These are phyloP conservation scores for Pestalotiopsis fici DNA, from an alignment of 2,329 filamentous ascomycete genomes.

Conservation along the genomic window DNA sequence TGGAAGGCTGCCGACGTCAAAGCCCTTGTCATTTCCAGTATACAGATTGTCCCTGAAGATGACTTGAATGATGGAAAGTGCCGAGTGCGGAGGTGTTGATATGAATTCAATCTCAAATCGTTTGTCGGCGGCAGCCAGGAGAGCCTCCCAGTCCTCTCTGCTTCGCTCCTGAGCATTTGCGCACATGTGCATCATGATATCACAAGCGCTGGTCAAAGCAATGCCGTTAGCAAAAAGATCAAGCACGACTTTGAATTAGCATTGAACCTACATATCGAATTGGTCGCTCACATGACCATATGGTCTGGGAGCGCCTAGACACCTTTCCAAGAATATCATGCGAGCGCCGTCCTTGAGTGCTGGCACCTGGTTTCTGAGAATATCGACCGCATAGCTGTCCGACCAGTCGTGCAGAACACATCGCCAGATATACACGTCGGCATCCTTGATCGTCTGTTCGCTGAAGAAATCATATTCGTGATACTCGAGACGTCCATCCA, in stretches of 20 bases:
- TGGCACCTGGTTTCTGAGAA: conserved; percentile 15
- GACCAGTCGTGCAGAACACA: conserved; percentile 19
- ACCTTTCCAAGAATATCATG: conserved; percentile 18
- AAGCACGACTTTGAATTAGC: no score
- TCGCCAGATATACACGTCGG: conserved; percentile 18
- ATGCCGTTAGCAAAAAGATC: background rate
- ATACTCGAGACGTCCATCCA: conserved; percentile 11
- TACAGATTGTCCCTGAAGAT: conserved; percentile 9
- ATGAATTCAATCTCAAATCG: conserved; percentile 13
- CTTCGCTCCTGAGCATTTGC: conserved; percentile 17
- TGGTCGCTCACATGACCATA: conserved; percentile 11
- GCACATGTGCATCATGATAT: conserved; percentile 15
- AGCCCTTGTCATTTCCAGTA: background rate
- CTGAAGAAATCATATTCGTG: conserved; percentile 17
- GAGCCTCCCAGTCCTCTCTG: conserved; percentile 13
- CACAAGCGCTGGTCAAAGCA: conserved; percentile 9
- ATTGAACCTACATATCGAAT: conserved; percentile 10
- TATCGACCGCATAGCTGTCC: conserved; percentile 14
- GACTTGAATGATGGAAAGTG: conserved; percentile 15
- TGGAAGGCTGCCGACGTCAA: background rate
- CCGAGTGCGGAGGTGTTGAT: conserved; percentile 12
- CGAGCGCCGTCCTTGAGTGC: conserved; percentile 17
- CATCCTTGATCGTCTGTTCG: conserved; percentile 12
- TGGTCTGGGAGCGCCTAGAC: conserved; percentile 8
- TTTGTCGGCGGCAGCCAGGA: conserved; percentile 13